Evolutionary conservation across 73 alveolate genomes (phyloP).

Genomic region (Blepharisma japonicum): DNA sequence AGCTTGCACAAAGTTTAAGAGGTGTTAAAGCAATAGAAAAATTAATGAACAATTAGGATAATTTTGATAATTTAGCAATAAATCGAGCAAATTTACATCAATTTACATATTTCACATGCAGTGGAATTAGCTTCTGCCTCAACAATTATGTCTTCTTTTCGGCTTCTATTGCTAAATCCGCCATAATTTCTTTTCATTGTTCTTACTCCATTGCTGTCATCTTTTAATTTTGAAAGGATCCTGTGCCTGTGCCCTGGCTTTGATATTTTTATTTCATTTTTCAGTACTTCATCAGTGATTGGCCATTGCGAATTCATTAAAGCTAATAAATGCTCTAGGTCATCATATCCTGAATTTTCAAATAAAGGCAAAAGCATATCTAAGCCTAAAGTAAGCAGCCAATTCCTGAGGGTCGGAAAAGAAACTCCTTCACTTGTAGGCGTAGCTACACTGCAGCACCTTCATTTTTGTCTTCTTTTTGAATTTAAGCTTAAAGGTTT

Average conservation of each 20-base stretch:
- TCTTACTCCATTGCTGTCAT: neutral
- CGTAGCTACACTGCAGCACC: slow-evolving; percentile 9
- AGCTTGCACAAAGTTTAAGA: too few relatives aligned
- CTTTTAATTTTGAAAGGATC: slow-evolving; percentile 22
- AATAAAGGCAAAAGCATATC: neutral
- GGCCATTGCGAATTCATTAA: neutral
- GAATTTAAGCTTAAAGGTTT: neutral
- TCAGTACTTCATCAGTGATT: slow-evolving; percentile 12
- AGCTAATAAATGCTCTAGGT: slow-evolving; percentile 19
- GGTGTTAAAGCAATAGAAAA: too few relatives aligned
- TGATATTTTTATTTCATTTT: neutral
- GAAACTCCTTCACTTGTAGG: neutral
- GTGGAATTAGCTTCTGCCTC: too few relatives aligned
- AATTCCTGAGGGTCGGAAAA: neutral
- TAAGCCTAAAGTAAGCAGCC: slow-evolving; percentile 10
- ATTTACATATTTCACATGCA: too few relatives aligned
- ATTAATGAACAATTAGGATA: too few relatives aligned
- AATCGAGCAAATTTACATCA: too few relatives aligned
- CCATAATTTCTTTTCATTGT: too few relatives aligned
- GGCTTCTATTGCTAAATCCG: too few relatives aligned
- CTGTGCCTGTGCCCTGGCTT: slow-evolving; percentile 31
- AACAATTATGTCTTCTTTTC: too few relatives aligned
- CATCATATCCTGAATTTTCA: slow-evolving; percentile 27
- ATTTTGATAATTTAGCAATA: too few relatives aligned
- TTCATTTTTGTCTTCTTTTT: neutral